phyloP scores from a whole-genome alignment of 2,329 filamentous ascomycete species.

The Pseudogymnoascus verrucosus region DNA sequence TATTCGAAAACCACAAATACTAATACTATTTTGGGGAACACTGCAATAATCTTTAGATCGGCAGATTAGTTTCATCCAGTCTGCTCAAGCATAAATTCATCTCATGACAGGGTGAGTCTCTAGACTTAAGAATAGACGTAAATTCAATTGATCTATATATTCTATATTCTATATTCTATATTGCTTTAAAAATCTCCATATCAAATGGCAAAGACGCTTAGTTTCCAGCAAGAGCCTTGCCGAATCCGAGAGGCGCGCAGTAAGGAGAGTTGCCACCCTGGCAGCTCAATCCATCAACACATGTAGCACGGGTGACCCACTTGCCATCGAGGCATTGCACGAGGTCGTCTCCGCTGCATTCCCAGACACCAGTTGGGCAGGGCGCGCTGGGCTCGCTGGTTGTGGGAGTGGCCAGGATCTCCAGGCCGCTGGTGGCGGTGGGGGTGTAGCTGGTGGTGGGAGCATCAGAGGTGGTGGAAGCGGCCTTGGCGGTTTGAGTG shows the following conservation, averaged over 20 bases:
- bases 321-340: neutral
- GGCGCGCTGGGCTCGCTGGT: neutral
- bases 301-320: conserved; percentile 1
- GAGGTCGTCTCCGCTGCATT: neutral
- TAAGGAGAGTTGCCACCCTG: neutral
- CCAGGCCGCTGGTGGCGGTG: neutral
- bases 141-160: neutral
- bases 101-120: neutral
- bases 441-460: neutral
- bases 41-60: too few species aligned
- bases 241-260: neutral
- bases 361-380: neutral
- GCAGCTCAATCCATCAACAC: neutral
- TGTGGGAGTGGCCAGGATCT: neutral
- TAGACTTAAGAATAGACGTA: neutral
- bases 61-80: too few species aligned
- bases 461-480: neutral
- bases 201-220: neutral
- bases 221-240: neutral
- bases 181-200: neutral
- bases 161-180: neutral
- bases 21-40: too few species aligned
- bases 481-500: neutral
- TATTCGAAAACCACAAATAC: too few species aligned
- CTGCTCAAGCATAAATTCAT: neutral